Conservation (phyloP, 106 monocot genomes). For the Iris macrosiphon region DNA sequence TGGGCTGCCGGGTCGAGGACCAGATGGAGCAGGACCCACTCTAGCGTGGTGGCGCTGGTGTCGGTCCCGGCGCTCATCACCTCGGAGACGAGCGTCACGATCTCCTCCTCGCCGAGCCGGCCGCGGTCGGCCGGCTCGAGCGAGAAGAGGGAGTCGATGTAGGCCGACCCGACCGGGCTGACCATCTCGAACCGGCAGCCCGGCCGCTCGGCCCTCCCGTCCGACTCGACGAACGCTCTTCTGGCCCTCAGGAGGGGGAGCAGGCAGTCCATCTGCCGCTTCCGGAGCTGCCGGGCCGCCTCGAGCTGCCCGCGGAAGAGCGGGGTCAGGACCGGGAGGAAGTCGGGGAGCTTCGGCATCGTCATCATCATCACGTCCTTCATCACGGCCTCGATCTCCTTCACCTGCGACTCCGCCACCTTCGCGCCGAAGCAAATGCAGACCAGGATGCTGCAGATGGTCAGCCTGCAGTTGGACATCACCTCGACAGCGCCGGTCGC, state of each 20-base stretch:
- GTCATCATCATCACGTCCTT: conserved; percentile 84
- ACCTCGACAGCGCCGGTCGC: conserved; percentile 23
- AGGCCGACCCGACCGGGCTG: conserved; percentile 66
- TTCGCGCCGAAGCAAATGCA: conserved; percentile 84
- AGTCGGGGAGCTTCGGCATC: conserved; percentile 66
- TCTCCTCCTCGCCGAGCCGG: conserved; percentile 67
- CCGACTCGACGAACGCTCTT: conserved; percentile 34
- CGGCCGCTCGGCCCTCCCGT: conserved; percentile 1
- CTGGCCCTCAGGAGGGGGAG: conserved; percentile 54
- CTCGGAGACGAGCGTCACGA: conserved; percentile 87
- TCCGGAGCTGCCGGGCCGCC: conserved; percentile 36
- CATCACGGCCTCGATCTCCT: conserved; percentile 57
- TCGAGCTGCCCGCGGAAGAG: conserved; percentile 49
- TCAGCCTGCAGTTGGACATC: conserved; percentile 62
- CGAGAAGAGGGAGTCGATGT: conserved; percentile 72
- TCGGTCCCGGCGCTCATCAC: conserved; percentile 99
- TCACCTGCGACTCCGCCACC: conserved; percentile 38
- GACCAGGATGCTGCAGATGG: conserved; percentile 72
- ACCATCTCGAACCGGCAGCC: conserved; percentile 43
- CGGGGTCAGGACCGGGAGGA: conserved; percentile 60
- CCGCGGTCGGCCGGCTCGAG: conserved; percentile 42
- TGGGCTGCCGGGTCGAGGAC: conserved; percentile 66
- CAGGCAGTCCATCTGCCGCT: conserved; percentile 57
- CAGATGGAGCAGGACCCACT: conserved; percentile 75
- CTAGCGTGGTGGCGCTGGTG: conserved; percentile 82